A percentile compares a stretch with the other conserved stretches of the same genome.
Evolutionary conservation across 2,329 filamentous ascomycete species (phyloP).

Genomic region (Mycogone perniciosa): DNA sequence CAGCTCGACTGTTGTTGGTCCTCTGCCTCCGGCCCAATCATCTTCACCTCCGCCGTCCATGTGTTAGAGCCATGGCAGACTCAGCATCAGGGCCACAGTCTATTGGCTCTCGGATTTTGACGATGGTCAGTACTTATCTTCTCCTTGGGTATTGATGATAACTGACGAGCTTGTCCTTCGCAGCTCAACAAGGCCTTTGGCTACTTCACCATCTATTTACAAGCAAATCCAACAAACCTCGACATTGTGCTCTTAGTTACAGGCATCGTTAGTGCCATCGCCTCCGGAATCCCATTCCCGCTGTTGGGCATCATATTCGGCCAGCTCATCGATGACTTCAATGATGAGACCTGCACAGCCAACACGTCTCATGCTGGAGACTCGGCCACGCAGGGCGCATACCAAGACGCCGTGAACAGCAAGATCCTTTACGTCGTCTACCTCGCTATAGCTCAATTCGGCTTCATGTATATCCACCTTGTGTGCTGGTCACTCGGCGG

Average conservation of each 20-base stretch:
- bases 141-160: too few relatives aligned
- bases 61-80: too few relatives aligned
- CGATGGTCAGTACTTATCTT: too few relatives aligned
- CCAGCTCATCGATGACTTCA: conserved; percentile 48
- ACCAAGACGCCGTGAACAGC: conserved; percentile 30
- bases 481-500: conserved; percentile 53
- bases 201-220: conserved; percentile 2
- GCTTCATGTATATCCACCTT: conserved; percentile 52
- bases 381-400: conserved; percentile 19
- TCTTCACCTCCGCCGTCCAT: too few relatives aligned
- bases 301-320: conserved; percentile 51
- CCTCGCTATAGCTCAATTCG: conserved; percentile 52
- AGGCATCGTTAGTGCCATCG: conserved; percentile 9
- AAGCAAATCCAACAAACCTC: conserved; percentile 14
- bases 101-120: too few relatives aligned
- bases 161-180: too few relatives aligned
- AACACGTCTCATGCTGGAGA: conserved; percentile 17
- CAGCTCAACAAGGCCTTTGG: neutral
- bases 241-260: conserved; percentile 14
- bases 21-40: too few relatives aligned
- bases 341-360: conserved; percentile 37
- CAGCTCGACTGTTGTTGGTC: too few relatives aligned
- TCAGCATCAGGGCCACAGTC: too few relatives aligned
- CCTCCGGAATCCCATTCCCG: conserved; percentile 46
- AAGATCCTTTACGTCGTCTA: conserved; percentile 54